Base-by-base conservation (phyloP, 805 yeast species). In the Metschnikowia sp. region DNA sequence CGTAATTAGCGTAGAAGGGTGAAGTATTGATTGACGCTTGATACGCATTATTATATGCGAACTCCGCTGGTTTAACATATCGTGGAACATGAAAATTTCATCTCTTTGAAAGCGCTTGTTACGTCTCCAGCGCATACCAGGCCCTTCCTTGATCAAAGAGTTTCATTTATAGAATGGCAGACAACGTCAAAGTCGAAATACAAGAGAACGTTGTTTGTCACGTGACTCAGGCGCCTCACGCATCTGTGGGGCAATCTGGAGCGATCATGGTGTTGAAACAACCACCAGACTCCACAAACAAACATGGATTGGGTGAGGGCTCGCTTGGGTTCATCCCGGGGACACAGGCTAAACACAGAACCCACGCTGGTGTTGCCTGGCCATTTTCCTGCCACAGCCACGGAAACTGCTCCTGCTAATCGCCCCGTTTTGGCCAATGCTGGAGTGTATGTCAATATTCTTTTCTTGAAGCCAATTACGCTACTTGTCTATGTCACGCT, bases 301-400 rank as follows among this genome's bases (percentile, higher is more conserved):
- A 6, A 12, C 29, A 45, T 45, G 48, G 48, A 45, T 30, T 31
- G 40, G 37, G n/a, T 36, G 8, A 45, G 48, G 30, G 30, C 40
- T 9, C 15, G 29, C 10, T 31, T 39, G 7, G 30, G 40, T 2
- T n/a, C 2, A n/a, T 12, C 29, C 12, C 9, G 18, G 8, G 34
- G 42, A 11, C 39, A 32, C 12, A 38, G 36, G 13, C 42, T 33
- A 11, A 11, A 41, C 12, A 6, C 38, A 18, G 43, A 34, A 11
- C 22, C 43, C 32, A 39, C 39, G 5, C 38, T 34, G 39, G 36
- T 29, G n/a, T 31, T 50, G 22, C 53, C 53, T 7, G 53, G 53
- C 19, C 45, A 38, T 29, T 47, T 41, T 32, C 53, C 53, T 2
- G 43, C 34, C 5, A 32, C 30, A 9, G 33, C n/a, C n/a, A 30